Evolutionary conservation across 2,329 filamentous ascomycete genomes (phyloP).

Genomic region (Trichoderma guizhouense): DNA sequence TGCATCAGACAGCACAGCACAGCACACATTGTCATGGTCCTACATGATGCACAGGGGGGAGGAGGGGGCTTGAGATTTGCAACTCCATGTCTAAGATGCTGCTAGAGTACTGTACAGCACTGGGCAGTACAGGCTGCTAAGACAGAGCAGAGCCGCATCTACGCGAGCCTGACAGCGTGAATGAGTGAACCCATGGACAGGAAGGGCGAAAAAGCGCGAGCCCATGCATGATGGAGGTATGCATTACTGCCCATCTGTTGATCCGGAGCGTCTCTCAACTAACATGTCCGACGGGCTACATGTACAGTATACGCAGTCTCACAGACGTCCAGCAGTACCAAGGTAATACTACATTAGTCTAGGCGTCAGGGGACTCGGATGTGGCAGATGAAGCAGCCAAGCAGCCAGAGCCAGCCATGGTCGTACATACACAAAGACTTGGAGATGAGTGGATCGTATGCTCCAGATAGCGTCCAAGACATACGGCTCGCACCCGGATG

Average conservation of each 20-base stretch:
- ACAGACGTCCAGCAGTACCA: not conserved
- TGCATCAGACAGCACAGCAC: conserved; percentile 3
- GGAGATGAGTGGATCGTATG: not conserved
- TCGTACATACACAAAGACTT: not conserved
- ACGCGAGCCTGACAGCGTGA: not conserved
- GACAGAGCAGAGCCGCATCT: not conserved
- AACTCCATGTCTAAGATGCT: not conserved
- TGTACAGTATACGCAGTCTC: not conserved
- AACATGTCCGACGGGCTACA: not conserved
- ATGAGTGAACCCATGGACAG: not conserved
- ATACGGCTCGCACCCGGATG: not conserved
- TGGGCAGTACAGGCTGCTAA: not conserved
- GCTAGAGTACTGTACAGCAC: not conserved
- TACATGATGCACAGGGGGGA: not conserved
- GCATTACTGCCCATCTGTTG: conserved; percentile 1
- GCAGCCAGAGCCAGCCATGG: not conserved
- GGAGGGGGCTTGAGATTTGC: not conserved
- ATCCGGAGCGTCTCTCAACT: not conserved
- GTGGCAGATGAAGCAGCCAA: not conserved
- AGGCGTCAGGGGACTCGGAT: not conserved
- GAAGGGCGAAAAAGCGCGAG: not conserved
- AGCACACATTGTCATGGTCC: not conserved
- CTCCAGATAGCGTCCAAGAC: not conserved
- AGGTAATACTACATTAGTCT: not conserved
- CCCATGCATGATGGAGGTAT: not conserved